Base-by-base conservation (phyloP, 495 filamentous ascomycete genomes). In the Aspergillus affinis region DNA sequence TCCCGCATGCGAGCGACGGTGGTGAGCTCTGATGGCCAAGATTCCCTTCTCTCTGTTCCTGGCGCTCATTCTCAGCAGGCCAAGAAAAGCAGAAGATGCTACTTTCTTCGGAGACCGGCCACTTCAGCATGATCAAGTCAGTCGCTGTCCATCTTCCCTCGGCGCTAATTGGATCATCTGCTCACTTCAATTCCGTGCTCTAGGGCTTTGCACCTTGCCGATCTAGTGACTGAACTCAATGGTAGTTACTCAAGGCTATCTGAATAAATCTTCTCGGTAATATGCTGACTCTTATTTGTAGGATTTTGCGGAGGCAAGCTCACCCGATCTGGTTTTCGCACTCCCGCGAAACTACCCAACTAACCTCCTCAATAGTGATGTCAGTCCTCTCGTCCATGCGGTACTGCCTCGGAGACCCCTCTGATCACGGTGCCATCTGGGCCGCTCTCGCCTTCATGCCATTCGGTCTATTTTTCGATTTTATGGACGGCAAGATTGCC, bases 401-500 rank as follows among this genome's bases (percentile, higher is more conserved):
- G 46, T 98, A 97, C 81, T 93, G 89, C 73, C 82, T 96, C 62
- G 88, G 88, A 62, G 86, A 88, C 51, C 84, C 90, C 3, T 65
- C 81, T 36, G 78, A 88, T 51, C 79, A 85, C 64, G 70, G 74
- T 17, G 83, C 89, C 64, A 75, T 97, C 27, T 98, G 88, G 82
- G 72, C 86, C 23, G 93, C 95, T 18, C 86, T 98, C 51, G 84
- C 75, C 0, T 90, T 97, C 72, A 90, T 97, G 79, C 93, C 93
- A 2, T 89, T 97, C 30, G 94, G 93, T 3, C 82, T 98, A 4
- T 97, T 97, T 79, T 98, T 98, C 74, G 94, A 98, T 72, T 96
- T 97, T 69, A 92, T 98, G 87, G 94, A 98, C 73, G 94, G 94
- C 63, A 94, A 90, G 66, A 92, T 98, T 46, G 94, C 94, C 59